These are phyloP conservation scores for Arthrobotrys musiformis DNA, from an alignment of 2,329 filamentous ascomycete genomes.

Conservation along the genomic window DNA sequence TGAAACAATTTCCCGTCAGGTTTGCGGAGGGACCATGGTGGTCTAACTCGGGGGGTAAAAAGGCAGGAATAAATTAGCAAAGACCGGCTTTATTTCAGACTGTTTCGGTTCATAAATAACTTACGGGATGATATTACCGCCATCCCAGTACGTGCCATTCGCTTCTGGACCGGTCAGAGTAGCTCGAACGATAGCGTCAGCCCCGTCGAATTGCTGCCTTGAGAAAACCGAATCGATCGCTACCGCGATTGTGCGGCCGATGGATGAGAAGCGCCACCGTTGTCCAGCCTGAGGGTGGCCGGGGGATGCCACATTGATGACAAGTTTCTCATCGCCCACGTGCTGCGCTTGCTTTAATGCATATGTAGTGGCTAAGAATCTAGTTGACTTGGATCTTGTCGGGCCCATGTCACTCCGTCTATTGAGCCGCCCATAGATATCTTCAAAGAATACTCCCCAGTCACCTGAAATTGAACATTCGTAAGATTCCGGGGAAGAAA, in stretches of 20 bases:
- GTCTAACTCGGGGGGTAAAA: not conserved
- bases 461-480: too few species aligned
- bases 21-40: not conserved
- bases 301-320: constrained; percentile 60
- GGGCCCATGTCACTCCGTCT: constrained; percentile 10
- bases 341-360: constrained; percentile 58
- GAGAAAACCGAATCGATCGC: too few species aligned
- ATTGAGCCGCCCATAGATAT: too few species aligned
- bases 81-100: not conserved
- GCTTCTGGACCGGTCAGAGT: constrained; percentile 58
- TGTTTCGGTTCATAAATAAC: not conserved
- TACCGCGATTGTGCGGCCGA: too few species aligned
- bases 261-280: constrained; percentile 55
- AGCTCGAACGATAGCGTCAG: constrained; percentile 56
- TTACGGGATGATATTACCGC: constrained; percentile 58
- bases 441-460: too few species aligned
- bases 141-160: constrained; percentile 57
- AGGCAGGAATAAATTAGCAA: not conserved
- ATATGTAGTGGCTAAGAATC: constrained; percentile 58
- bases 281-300: constrained; percentile 58
- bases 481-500: constrained; percentile 62
- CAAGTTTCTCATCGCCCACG: constrained; percentile 55
- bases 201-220: constrained; percentile 56
- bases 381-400: constrained; percentile 46
- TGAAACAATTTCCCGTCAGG: not conserved